phyloP scores from a whole-genome alignment of 1,284 basidiomycete genomes.

The Fomitiporia mediterranea region DNA sequence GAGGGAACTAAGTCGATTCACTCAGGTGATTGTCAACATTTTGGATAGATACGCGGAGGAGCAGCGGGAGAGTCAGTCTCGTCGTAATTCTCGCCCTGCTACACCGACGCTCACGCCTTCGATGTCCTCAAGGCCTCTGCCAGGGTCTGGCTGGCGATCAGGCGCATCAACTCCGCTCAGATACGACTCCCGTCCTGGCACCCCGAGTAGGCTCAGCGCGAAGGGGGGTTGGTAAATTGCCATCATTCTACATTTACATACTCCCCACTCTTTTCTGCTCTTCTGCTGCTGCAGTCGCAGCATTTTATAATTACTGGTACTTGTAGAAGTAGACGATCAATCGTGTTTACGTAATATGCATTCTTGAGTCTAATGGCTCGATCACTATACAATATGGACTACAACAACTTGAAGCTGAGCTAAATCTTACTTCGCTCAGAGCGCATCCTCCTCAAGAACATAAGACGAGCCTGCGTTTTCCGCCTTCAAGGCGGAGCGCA shows the following conservation, averaged over 20 bases:
- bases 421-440: not conserved
- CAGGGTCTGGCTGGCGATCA: slow-evolving; percentile 36
- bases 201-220: slow-evolving; percentile 50
- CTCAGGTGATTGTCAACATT: slow-evolving; percentile 68
- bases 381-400: not conserved
- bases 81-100: slow-evolving; percentile 56
- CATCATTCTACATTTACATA: not conserved
- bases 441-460: too few relatives aligned
- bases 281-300: too few relatives aligned
- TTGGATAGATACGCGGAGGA: slow-evolving; percentile 64
- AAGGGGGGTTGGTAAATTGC: not conserved
- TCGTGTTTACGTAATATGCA: not conserved
- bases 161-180: slow-evolving; percentile 52
- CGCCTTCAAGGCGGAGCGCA: not conserved
- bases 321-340: not conserved
- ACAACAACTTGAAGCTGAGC: not conserved
- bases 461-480: not conserved
- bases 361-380: not conserved
- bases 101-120: slow-evolving; percentile 53
- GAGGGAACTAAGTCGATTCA: slow-evolving; percentile 70
- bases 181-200: slow-evolving; percentile 57
- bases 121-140: slow-evolving; percentile 32
- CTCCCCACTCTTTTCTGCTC: not conserved
- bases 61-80: slow-evolving; percentile 49
- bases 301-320: not conserved